A percentile compares a stretch with the other conserved stretches of the same genome.
Evolutionary conservation across 2,329 filamentous ascomycete genomes (phyloP).

Genomic region (Aureobasidium sp.): DNA sequence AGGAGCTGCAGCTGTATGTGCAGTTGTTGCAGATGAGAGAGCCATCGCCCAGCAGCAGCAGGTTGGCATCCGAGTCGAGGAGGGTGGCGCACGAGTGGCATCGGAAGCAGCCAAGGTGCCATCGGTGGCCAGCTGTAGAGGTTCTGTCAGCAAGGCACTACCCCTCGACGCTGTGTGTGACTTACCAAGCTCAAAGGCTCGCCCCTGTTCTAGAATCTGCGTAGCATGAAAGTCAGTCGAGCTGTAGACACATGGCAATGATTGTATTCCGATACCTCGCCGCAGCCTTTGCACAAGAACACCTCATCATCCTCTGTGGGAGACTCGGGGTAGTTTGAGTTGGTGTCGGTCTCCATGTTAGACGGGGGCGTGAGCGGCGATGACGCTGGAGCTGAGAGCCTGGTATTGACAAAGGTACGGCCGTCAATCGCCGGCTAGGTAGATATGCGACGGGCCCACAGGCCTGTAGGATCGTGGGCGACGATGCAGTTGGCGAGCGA

Average conservation of each 20-base stretch:
- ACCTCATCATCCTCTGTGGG: constrained; percentile 67
- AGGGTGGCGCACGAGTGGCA: constrained; percentile 93
- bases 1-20: constrained; percentile 97
- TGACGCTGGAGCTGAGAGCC: not conserved
- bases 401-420: not conserved
- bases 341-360: constrained; percentile 7
- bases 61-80: constrained; percentile 95
- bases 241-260: not conserved
- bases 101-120: constrained; percentile 98
- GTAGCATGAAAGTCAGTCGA: constrained; percentile 15
- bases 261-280: constrained; percentile 56
- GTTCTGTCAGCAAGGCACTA: constrained; percentile 28
- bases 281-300: constrained; percentile 88
- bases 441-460: not conserved
- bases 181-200: constrained; percentile 93
- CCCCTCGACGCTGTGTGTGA: constrained; percentile 23
- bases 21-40: constrained; percentile 99
- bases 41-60: constrained; percentile 92
- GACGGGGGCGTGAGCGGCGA: not conserved
- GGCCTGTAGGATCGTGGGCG: not conserved
- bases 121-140: constrained; percentile 76
- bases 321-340: constrained; percentile 41
- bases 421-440: constrained; percentile 7
- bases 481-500: not conserved
- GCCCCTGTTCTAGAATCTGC: constrained; percentile 95